A percentile compares a stretch with the other conserved stretches of the same genome.
Conservation (phyloP, 2,329 filamentous ascomycete species). For the Talaromyces amestolkiae region DNA sequence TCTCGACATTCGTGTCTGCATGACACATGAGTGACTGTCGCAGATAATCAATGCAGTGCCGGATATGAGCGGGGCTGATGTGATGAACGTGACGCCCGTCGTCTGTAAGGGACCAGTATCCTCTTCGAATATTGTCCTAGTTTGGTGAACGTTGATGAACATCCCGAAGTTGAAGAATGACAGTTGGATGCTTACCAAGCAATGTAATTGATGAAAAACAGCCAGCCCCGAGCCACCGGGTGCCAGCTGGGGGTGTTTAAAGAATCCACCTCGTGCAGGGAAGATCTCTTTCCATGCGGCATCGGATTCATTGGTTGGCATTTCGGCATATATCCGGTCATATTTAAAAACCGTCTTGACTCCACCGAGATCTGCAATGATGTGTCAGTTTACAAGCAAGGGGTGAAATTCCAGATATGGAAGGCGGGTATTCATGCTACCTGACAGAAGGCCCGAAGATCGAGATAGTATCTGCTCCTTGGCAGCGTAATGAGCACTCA, state of each 20-base stretch:
- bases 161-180: not conserved
- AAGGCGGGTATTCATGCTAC: not conserved
- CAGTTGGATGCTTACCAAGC: not conserved
- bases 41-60: slow-evolving; percentile 14
- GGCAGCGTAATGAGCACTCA: not conserved
- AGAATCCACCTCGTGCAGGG: slow-evolving; percentile 1
- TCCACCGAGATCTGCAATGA: not conserved
- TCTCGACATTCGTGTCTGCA: slow-evolving; percentile 10
- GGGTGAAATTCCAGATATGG: not conserved
- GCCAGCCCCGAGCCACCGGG: slow-evolving; percentile 9
- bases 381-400: not conserved
- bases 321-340: not conserved
- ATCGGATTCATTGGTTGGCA: not conserved
- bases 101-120: not conserved
- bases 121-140: slow-evolving; percentile 2
- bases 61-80: not conserved
- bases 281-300: slow-evolving; percentile 5
- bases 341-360: not conserved
- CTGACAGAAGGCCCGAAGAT: not conserved
- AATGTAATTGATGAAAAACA: slow-evolving; percentile 13
- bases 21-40: slow-evolving; percentile 8
- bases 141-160: not conserved
- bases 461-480: not conserved
- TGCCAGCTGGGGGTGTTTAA: slow-evolving; percentile 10
- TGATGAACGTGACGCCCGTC: not conserved